A percentile compares a stretch with the other conserved stretches of the same genome.
These are phyloP conservation scores for Brassica nigra DNA, from an alignment of 345 rosid genomes.

Conservation along the genomic window DNA sequence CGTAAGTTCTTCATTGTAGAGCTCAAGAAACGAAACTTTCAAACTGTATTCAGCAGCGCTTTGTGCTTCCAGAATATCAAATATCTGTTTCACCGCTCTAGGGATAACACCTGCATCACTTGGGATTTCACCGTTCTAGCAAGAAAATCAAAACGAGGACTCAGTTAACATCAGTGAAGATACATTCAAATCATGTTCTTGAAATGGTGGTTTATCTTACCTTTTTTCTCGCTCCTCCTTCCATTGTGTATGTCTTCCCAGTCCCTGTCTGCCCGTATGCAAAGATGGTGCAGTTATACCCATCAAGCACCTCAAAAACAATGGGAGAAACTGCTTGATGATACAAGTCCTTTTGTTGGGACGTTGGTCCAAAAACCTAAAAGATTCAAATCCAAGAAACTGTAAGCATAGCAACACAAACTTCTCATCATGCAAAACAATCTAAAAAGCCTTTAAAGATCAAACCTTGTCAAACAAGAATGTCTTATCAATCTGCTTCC, in stretches of 20 bases:
- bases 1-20: slow-evolving; percentile 92
- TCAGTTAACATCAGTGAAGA: slow-evolving; percentile 7
- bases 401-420: slow-evolving; percentile 8
- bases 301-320: slow-evolving; percentile 94
- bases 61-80: slow-evolving; percentile 90
- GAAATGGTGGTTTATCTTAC: slow-evolving; percentile 36
- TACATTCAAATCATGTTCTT: slow-evolving; percentile 11
- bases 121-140: slow-evolving; percentile 94
- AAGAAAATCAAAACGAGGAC: slow-evolving; percentile 26
- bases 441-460: neutral
- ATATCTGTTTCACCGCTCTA: slow-evolving; percentile 89
- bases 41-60: slow-evolving; percentile 94
- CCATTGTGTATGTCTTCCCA: slow-evolving; percentile 98
- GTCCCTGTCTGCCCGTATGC: slow-evolving; percentile 99
- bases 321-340: slow-evolving; percentile 85
- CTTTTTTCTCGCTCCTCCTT: slow-evolving; percentile 97
- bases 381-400: slow-evolving; percentile 2
- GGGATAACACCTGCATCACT: slow-evolving; percentile 98
- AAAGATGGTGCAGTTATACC: slow-evolving; percentile 97
- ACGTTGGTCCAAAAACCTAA: slow-evolving; percentile 92
- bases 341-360: slow-evolving; percentile 83
- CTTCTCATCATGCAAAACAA: too few species aligned
- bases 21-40: slow-evolving; percentile 98
- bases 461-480: slow-evolving; percentile 92
- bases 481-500: slow-evolving; percentile 95